Evolutionary conservation across 257 asterid genomes (phyloP).

Genomic region (Sherardia arvensis): DNA sequence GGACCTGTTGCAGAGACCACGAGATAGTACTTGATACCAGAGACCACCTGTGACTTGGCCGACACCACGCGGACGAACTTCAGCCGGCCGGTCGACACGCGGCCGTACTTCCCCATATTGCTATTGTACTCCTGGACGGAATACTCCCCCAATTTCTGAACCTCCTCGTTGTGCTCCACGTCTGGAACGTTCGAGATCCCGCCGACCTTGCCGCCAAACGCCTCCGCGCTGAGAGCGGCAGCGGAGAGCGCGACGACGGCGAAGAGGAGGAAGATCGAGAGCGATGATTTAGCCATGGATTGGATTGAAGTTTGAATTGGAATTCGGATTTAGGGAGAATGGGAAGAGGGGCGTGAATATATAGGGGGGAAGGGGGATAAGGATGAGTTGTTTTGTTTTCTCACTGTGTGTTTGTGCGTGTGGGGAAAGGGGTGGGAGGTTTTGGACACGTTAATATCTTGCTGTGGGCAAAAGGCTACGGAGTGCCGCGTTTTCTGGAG

Average conservation of each 20-base stretch:
- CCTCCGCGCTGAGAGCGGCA: constrained; percentile 1
- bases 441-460: constrained; percentile 15
- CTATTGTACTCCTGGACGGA: constrained; percentile 37
- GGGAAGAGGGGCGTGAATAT: neutral
- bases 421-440: neutral
- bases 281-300: constrained; percentile 11
- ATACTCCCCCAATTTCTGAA: constrained; percentile 52
- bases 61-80: constrained; percentile 39
- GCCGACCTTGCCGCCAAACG: constrained; percentile 29
- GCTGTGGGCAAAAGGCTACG: constrained; percentile 6
- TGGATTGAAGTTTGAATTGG: neutral
- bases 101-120: neutral
- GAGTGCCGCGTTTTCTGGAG: constrained; percentile 21
- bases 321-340: neutral
- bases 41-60: constrained; percentile 70
- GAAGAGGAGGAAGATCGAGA: neutral
- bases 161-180: constrained; percentile 36
- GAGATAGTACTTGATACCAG: constrained; percentile 64
- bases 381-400: neutral
- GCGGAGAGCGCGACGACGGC: neutral
- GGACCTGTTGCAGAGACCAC: constrained; percentile 31
- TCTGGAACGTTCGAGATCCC: constrained; percentile 32
- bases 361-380: constrained; percentile 1
- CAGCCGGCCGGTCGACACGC: neutral
- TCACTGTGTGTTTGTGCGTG: neutral